A percentile compares a stretch with the other conserved stretches of the same genome.
These are phyloP conservation scores for Rhizophora mangle DNA, from an alignment of 345 rosid genomes.

Conservation along the genomic window DNA sequence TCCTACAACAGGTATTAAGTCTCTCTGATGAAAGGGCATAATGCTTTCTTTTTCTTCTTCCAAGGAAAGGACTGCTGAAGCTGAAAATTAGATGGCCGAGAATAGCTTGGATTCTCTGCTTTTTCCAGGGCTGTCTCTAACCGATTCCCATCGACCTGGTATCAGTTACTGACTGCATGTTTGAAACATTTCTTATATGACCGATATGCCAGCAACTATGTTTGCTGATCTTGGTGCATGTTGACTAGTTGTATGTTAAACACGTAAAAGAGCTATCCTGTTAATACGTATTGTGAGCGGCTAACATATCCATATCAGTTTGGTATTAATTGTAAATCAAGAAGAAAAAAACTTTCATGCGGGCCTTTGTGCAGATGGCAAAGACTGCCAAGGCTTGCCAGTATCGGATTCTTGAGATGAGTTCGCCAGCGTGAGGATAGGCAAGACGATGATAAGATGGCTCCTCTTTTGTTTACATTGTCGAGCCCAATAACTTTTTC, in stretches of 20 bases:
- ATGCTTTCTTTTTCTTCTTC: slow-evolving; percentile 5
- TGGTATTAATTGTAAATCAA: no score
- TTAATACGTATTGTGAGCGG: no score
- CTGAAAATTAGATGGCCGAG: background rate
- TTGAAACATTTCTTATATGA: no score
- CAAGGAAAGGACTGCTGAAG: background rate
- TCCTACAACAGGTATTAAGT: background rate
- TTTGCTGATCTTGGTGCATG: no score
- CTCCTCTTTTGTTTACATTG: background rate
- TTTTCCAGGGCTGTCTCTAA: background rate
- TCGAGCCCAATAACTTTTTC: background rate
- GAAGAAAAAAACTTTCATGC: no score
- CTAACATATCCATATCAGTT: no score
- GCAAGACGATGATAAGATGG: slow-evolving; percentile 4
- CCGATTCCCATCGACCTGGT: background rate
- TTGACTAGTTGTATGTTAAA: no score
- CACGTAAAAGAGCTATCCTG: no score
- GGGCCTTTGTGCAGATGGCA: slow-evolving; percentile 15
- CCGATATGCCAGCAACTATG: no score
- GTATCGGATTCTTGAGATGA: slow-evolving; percentile 29
- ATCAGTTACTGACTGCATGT: background rate
- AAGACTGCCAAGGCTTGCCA: slow-evolving; percentile 1
- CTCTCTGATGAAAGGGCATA: background rate
- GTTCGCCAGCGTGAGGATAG: slow-evolving; percentile 21
- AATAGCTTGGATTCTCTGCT: background rate